A percentile compares a stretch with the other conserved stretches of the same genome.
phyloP scores from a whole-genome alignment of 2,329 filamentous ascomycete species.

The Zelopaecilomyces penicillatus region DNA sequence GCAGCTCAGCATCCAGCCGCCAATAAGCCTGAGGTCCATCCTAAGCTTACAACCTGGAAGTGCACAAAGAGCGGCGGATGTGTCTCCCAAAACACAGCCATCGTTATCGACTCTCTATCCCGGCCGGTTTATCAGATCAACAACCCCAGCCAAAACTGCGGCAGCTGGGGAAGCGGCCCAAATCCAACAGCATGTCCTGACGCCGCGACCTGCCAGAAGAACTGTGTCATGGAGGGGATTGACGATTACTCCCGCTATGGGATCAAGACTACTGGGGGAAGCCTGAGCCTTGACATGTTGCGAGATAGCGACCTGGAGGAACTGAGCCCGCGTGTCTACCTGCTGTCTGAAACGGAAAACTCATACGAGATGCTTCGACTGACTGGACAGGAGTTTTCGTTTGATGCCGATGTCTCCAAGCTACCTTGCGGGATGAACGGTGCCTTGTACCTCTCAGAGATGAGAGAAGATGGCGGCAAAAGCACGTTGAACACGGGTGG shows the following conservation, averaged over 20 bases:
- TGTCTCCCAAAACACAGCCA: conserved; percentile 34
- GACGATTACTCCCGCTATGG: conserved; percentile 34
- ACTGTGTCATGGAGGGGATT: conserved; percentile 45
- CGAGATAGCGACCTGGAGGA: conserved; percentile 12
- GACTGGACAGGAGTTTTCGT: conserved; percentile 53
- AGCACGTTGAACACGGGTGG: conserved; percentile 47
- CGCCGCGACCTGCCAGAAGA: conserved; percentile 40
- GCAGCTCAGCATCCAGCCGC: conserved; percentile 30
- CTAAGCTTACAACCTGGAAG: conserved; percentile 41
- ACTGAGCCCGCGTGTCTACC: conserved; percentile 44
- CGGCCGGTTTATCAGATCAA: conserved; percentile 37
- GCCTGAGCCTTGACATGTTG: conserved; percentile 23
- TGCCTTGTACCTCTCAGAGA: conserved; percentile 51
- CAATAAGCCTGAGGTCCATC: conserved; percentile 37
- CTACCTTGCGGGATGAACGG: conserved; percentile 61
- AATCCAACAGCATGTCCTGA: conserved; percentile 41
- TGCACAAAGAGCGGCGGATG: conserved; percentile 44
- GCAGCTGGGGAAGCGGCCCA: conserved; percentile 23
- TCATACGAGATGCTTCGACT: conserved; percentile 54
- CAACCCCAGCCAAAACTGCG: conserved; percentile 23
- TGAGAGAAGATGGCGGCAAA: conserved; percentile 50
- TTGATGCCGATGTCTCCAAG: conserved; percentile 57
- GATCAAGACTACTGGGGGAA: conserved; percentile 22
- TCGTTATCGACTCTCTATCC: conserved; percentile 41
- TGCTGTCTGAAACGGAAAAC: conserved; percentile 44